Conservation (phyloP, 148 eudicot genomes). For the Vaccinium myrtillus region DNA sequence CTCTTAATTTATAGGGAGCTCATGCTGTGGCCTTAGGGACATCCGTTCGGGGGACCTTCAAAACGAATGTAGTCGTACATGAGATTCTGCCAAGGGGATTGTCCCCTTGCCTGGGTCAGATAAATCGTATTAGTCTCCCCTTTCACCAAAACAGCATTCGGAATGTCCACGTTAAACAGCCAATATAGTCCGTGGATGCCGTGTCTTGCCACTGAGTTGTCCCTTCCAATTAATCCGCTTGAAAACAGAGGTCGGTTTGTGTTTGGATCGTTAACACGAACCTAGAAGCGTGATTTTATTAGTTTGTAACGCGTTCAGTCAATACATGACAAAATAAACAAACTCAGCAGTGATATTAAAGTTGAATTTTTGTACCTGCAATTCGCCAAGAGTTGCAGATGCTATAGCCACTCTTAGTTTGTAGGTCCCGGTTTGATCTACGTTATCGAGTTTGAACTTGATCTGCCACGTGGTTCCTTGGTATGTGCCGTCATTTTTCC, state of each 20-base stretch:
- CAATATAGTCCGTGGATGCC: constrained; percentile 64
- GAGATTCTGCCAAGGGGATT: constrained; percentile 60
- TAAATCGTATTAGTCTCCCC: constrained; percentile 53
- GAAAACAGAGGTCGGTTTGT: constrained; percentile 52
- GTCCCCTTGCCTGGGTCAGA: constrained; percentile 52
- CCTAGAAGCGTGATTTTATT: constrained; percentile 20
- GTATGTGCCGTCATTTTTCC: constrained; percentile 41
- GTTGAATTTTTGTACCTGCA: constrained; percentile 40
- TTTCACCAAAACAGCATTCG: constrained; percentile 30
- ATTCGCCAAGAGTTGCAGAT: constrained; percentile 70
- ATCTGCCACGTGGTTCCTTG: constrained; percentile 90
- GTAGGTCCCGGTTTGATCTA: constrained; percentile 50
- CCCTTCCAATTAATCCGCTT: constrained; percentile 54
- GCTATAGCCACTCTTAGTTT: constrained; percentile 76
- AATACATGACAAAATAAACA: neutral
- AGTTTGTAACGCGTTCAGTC: too few relatives aligned
- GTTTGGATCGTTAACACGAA: constrained; percentile 52
- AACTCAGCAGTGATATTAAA: neutral
- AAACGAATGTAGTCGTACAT: constrained; percentile 69
- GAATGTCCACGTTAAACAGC: constrained; percentile 50
- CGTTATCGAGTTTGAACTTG: constrained; percentile 61
- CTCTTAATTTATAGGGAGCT: neutral
- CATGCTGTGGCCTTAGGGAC: neutral
- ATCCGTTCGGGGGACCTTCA: constrained; percentile 45
- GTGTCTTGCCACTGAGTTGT: constrained; percentile 60